Conservation (phyloP, 305 asterid genomes). For the Fraxinus albicans region DNA sequence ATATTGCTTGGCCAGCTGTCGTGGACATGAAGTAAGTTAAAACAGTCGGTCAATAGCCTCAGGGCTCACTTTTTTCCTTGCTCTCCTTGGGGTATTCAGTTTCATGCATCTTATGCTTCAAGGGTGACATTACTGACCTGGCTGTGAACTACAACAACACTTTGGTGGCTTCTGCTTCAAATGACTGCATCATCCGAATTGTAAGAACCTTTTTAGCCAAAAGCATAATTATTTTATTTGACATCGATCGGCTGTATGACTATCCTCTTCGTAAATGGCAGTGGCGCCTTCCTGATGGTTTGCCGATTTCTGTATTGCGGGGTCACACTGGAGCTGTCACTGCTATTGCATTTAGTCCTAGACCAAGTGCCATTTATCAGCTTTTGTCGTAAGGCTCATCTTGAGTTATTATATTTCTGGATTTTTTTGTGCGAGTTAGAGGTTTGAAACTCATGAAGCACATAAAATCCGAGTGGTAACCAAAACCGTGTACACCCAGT, state of each 20-base stretch:
- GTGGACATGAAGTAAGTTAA: conserved; percentile 93
- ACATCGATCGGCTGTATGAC: conserved; percentile 20
- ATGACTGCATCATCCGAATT: conserved; percentile 84
- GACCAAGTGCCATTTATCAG: conserved; percentile 78
- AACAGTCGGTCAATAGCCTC: conserved; percentile 15
- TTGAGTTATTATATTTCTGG: conserved; percentile 19
- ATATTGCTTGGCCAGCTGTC: conserved; percentile 94
- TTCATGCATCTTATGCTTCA: conserved; percentile 31
- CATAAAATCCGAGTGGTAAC: background rate
- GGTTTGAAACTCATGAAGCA: background rate
- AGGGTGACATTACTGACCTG: conserved; percentile 99
- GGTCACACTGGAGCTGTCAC: conserved; percentile 97
- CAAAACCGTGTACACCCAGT: background rate
- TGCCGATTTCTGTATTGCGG: conserved; percentile 86
- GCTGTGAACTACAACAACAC: conserved; percentile 90
- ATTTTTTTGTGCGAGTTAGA: conserved; percentile 1
- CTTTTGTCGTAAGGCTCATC: conserved; percentile 78
- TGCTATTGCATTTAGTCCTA: conserved; percentile 90
- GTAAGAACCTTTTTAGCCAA: conserved; percentile 46
- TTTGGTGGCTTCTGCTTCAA: conserved; percentile 93
- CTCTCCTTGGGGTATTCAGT: conserved; percentile 25
- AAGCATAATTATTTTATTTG: conserved; percentile 2
- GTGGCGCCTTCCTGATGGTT: conserved; percentile 98
- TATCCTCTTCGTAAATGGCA: conserved; percentile 39
- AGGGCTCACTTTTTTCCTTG: conserved; percentile 11